These are phyloP conservation scores for Fusarium domesticum DNA, from an alignment of 2,329 filamentous ascomycete species.

Conservation along the genomic window DNA sequence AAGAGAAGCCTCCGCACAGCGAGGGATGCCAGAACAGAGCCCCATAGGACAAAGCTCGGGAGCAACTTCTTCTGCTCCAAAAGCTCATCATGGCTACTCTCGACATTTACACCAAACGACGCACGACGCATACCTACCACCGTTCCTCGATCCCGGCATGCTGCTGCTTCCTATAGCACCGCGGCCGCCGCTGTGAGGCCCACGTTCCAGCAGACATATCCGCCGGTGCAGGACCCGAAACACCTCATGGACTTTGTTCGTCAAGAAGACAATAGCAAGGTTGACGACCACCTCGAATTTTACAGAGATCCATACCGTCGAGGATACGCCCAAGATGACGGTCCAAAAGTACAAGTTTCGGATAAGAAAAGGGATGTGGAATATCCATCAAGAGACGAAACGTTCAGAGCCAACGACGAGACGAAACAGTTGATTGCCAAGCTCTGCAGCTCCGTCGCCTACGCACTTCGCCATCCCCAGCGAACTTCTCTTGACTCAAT, in stretches of 20 bases:
- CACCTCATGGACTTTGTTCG: constrained; percentile 54
- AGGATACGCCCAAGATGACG: constrained; percentile 51
- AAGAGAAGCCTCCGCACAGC: constrained; percentile 28
- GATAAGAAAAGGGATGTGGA: constrained; percentile 48
- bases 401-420: constrained; percentile 35
- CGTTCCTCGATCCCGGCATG: constrained; percentile 19
- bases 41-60: constrained; percentile 9
- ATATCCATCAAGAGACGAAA: constrained; percentile 44
- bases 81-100: constrained; percentile 41
- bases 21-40: constrained; percentile 16
- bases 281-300: constrained; percentile 53
- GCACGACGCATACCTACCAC: constrained; percentile 14
- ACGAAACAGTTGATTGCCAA: constrained; percentile 36
- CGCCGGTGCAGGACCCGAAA: constrained; percentile 31
- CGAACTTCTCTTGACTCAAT: constrained; percentile 43
- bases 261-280: constrained; percentile 45
- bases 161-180: constrained; percentile 26
- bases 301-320: constrained; percentile 53
- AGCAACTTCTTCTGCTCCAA: constrained; percentile 29
- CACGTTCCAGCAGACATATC: constrained; percentile 4
- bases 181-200: constrained; percentile 18
- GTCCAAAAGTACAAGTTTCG: constrained; percentile 48
- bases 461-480: constrained; percentile 42
- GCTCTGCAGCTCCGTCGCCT: constrained; percentile 41
- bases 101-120: constrained; percentile 38